These are phyloP conservation scores for Sisymbrium irio DNA, from an alignment of 345 rosid species.

Conservation along the genomic window DNA sequence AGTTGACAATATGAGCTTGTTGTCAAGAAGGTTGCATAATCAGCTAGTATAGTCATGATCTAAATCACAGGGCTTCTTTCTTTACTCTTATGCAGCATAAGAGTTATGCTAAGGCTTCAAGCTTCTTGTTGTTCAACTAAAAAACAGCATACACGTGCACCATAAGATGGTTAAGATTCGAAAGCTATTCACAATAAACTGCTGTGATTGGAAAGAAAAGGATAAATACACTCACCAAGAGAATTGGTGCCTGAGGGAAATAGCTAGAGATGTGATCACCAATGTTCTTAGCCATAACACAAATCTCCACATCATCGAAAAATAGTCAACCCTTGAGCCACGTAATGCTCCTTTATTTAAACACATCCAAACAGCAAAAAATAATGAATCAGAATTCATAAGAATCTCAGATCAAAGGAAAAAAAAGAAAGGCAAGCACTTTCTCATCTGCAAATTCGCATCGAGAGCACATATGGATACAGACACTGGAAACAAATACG, in stretches of 20 bases:
- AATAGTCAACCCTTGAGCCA: slow-evolving; percentile 61
- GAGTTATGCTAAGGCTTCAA: slow-evolving; percentile 63
- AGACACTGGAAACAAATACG: too few species aligned
- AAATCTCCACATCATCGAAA: slow-evolving; percentile 66
- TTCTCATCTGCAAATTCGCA: not conserved
- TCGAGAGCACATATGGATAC: not conserved
- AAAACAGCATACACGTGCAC: slow-evolving; percentile 4
- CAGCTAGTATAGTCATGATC: slow-evolving; percentile 70
- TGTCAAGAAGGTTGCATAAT: too few species aligned
- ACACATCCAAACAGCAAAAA: slow-evolving; percentile 22
- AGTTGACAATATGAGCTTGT: too few species aligned
- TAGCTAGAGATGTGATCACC: slow-evolving; percentile 86
- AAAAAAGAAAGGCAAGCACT: not conserved
- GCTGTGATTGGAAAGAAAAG: not conserved
- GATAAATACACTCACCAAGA: slow-evolving; percentile 54
- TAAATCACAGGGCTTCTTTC: slow-evolving; percentile 70
- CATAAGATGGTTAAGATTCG: not conserved
- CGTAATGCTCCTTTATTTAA: slow-evolving; percentile 79
- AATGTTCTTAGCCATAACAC: slow-evolving; percentile 73
- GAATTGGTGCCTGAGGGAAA: slow-evolving; percentile 69
- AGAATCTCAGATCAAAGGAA: slow-evolving; percentile 4
- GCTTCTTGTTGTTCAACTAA: slow-evolving; percentile 81
- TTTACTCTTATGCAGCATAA: too few species aligned
- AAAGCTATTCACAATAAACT: not conserved
- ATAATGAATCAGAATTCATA: not conserved